phyloP scores from a whole-genome alignment of 352 stramenopile species.

The Phytophthora fragariae region DNA sequence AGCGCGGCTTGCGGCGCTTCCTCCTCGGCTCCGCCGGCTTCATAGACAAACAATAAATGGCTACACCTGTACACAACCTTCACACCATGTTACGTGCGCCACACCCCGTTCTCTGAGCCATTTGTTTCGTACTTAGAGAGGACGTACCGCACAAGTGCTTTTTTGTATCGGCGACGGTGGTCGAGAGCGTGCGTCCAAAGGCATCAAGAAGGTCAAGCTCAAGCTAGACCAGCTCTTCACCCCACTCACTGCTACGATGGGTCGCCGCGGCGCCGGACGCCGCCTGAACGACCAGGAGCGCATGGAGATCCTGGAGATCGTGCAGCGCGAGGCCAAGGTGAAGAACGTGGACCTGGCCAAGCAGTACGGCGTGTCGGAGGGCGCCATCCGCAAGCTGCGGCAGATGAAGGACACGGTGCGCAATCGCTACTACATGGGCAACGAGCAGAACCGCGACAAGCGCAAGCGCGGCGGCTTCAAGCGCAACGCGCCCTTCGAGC shows the following conservation, averaged over 20 bases:
- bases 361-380: constrained; percentile 86
- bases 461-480: constrained; percentile 86
- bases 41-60: constrained; percentile 5
- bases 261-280: constrained; percentile 74
- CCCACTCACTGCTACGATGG: constrained; percentile 21
- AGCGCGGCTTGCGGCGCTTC: constrained; percentile 54
- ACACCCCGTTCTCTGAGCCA: constrained; percentile 25
- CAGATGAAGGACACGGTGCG: constrained; percentile 89
- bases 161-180: constrained; percentile 14
- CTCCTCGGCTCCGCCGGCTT: constrained; percentile 10
- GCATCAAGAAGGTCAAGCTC: too few species aligned
- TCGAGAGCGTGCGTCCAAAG: not conserved
- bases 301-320: constrained; percentile 90
- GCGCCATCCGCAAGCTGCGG: constrained; percentile 89
- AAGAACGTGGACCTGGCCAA: constrained; percentile 90
- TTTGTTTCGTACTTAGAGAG: constrained; percentile 50
- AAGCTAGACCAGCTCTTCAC: too few species aligned
- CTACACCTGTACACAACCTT: constrained; percentile 4
- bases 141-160: not conserved
- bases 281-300: constrained; percentile 90
- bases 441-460: constrained; percentile 88
- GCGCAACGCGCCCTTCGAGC: constrained; percentile 85
- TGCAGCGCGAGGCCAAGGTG: constrained; percentile 82
- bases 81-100: constrained; percentile 9
- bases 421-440: constrained; percentile 83